Evolutionary conservation across 2,329 filamentous ascomycete species (phyloP), one percentile per base, ranked within the genome.

Genomic region (Fusarium sp.): DNA sequence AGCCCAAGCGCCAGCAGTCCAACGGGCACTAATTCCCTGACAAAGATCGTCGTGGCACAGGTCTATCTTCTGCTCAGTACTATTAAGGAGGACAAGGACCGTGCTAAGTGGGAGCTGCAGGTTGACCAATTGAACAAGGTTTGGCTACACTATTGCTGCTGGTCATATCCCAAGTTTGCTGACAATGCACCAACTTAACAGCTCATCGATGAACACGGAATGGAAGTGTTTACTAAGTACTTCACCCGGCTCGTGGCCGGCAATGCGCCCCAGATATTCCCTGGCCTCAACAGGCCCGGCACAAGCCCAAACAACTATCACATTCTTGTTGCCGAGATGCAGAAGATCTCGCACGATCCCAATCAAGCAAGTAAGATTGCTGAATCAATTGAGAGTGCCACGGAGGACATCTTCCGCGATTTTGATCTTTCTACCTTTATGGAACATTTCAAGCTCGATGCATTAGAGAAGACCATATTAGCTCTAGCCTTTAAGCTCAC

Each of bases 171-270:
- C 28, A 24, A n/a, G 24, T 45, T 61, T 65, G 54, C 72, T 80
- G 55, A 81, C 70, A n/a, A 45, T 36, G 22, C 35, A 51, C 47
- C 42, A 30, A 16, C 53, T 44, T 44, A 51, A 47, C 63, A 97
- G 93, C 91, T 98, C 82, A 92, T 98, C 85, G 92, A 97, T 90
- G 95, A 95, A 79, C 92, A 97, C 95, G 95, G 95, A 81, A 99
- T 99, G 95, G 97, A 99, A 88, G 95, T 98, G 81, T 98, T 95
- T 82, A 91, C 94, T 69, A 97, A 95, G 86, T 98, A 96, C 83
- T 97, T 99, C 84, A 92, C 94, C 83, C 94, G 95, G 83, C 88
- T 98, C 81, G 90, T 99, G 80, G 93, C 92, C 83, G 92, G 92
- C 84, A 98, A 98, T 90, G 94, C 95, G 78, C 86, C 92, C 72